Evolutionary conservation across 306 rosid genomes (phyloP), one percentile per base, ranked within the genome.

Genomic region (Ceratonia siliqua): DNA sequence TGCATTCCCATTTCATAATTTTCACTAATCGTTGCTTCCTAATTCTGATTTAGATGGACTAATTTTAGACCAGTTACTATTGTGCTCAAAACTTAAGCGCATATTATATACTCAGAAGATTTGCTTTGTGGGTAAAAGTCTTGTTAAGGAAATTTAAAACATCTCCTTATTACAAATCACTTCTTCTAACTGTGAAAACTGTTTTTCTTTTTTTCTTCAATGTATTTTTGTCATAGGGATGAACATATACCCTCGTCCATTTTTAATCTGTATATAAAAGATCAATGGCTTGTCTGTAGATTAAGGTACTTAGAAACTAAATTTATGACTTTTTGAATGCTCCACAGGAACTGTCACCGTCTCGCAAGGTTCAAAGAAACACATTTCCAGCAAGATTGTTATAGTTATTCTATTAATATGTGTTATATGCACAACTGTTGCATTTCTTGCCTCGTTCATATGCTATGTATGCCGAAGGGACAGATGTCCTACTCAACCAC

Each of bases 271-370:
- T n/a, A n/a, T n/a, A 28, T 25, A 72, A 2, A 4, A 21, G 20
- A 17, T 21, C 30, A 61, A 10, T 50, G 48, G 28, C 11, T 30
- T 41, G 13, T 45, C 8, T 42, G 50, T 39, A 59, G 28, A 74
- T 74, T 73, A 65, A 54, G 48, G 10, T 46, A 45, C 53, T 21
- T 46, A 72, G 48, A 70, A 63, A 79, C 65, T 73, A 64, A 39
- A 32, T 66, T 73, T 25, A 72, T 70, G 53, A 50, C 58, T 38
- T 72, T 62, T 70, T 43, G 67, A 80, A 75, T 79, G 61, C 82
- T 78, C 56, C 77, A 81, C 92, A 94, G 99, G 97, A 89, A 45
- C 76, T 72, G 78, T 67, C 77, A 64, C 68, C 76, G 82, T 32
- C 56, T 62, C 83, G 24, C 52, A 27, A 41, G 83, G 88, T 75